Evolutionary conservation across 768 basidiomycete species (phyloP).

Genomic region (Lentinula raphanica): DNA sequence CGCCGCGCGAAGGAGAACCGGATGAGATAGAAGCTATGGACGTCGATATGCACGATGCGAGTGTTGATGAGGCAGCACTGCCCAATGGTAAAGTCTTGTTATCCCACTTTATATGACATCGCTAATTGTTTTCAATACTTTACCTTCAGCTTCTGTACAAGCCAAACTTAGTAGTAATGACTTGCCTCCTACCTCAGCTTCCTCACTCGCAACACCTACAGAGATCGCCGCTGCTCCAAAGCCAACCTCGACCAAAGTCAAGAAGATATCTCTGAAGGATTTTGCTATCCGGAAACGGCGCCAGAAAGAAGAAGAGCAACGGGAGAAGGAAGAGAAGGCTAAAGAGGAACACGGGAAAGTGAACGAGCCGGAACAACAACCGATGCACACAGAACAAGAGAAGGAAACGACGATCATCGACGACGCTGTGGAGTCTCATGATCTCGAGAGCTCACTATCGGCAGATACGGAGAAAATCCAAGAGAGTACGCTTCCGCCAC

Average conservation of each 20-base stretch:
- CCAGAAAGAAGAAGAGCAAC: slow-evolving; percentile 3
- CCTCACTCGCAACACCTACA: not conserved
- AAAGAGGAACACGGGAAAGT: not conserved
- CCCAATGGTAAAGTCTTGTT: no score
- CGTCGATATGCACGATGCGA: not conserved
- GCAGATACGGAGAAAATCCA: no score
- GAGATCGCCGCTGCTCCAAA: not conserved
- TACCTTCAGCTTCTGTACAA: not conserved
- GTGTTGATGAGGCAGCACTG: not conserved
- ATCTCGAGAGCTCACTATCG: no score
- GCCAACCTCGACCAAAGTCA: slow-evolving; percentile 2
- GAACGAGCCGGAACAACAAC: not conserved
- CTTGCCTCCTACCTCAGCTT: not conserved
- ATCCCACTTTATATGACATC: no score
- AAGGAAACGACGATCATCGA: not conserved
- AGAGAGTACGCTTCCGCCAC: no score
- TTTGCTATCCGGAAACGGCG: slow-evolving; percentile 2
- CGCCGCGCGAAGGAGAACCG: not conserved
- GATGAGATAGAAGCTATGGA: not conserved
- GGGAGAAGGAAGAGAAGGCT: not conserved
- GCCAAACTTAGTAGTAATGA: not conserved
- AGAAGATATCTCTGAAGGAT: slow-evolving; percentile 5
- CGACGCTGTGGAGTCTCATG: no score
- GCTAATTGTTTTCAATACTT: not conserved
- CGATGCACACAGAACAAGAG: not conserved